A percentile compares a stretch with the other conserved stretches of the same genome.
phyloP scores from a whole-genome alignment of 2,329 filamentous ascomycete genomes.

The Fusarium pininemorale region DNA sequence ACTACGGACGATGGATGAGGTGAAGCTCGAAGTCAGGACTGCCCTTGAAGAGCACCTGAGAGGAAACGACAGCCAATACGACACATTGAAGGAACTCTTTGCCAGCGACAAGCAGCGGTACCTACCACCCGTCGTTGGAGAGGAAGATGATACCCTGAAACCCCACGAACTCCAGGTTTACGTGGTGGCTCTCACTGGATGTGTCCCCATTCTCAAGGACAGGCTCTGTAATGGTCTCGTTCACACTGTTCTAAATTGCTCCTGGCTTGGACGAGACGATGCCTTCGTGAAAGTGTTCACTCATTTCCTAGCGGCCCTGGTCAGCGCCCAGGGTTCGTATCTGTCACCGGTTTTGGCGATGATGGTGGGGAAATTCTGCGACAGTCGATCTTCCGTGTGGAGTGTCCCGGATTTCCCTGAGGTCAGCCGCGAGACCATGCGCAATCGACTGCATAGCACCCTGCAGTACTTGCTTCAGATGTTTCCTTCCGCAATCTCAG shows the following conservation, averaged over 20 bases:
- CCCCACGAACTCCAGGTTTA: slow-evolving; percentile 68
- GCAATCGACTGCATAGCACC: slow-evolving; percentile 77
- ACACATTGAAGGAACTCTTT: slow-evolving; percentile 69
- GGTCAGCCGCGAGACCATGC: slow-evolving; percentile 72
- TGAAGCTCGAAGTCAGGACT: slow-evolving; percentile 63
- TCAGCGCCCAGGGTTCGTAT: slow-evolving; percentile 84
- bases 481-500: slow-evolving; percentile 79
- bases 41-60: slow-evolving; percentile 66
- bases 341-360: slow-evolving; percentile 78
- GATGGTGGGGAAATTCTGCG: slow-evolving; percentile 81
- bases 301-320: slow-evolving; percentile 74
- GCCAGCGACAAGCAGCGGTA: slow-evolving; percentile 58
- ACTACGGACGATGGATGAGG: slow-evolving; percentile 61
- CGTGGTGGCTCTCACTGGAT: slow-evolving; percentile 69
- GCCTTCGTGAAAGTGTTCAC: slow-evolving; percentile 73
- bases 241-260: slow-evolving; percentile 65
- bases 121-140: slow-evolving; percentile 50
- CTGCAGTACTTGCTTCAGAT: slow-evolving; percentile 81
- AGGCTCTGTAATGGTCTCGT: slow-evolving; percentile 68
- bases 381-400: slow-evolving; percentile 57
- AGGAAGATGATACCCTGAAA: slow-evolving; percentile 59
- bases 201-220: slow-evolving; percentile 66
- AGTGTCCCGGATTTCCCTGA: slow-evolving; percentile 62
- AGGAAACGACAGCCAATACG: slow-evolving; percentile 68
- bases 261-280: slow-evolving; percentile 72